Evolutionary conservation across 805 yeast species (phyloP), one percentile per base, ranked within the genome.

Genomic region (Candida easanensis): DNA sequence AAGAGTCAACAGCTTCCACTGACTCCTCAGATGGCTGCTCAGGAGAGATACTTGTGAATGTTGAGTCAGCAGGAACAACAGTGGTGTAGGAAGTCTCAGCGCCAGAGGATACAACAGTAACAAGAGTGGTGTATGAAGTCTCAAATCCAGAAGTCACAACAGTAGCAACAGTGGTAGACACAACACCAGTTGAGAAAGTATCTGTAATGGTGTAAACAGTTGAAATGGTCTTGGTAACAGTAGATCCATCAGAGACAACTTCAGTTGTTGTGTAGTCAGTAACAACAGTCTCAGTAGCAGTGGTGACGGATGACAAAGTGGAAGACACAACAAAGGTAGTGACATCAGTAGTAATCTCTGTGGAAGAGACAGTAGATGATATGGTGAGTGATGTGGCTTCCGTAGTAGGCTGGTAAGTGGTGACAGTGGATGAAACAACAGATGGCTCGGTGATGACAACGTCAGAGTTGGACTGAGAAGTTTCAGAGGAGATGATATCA

Each of bases 21-120:
- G 14, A 8, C 9, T 15, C 18, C n/a, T 32, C 37, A 5, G 16
- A 15, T 34, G 45, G 47, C 27, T 46, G 33, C 19, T 43, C 43
- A 22, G 50, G 47, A 21, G 45, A 34, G 20, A 46, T 37, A 18
- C 41, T 15, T 10, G 38, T 42, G 46, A 42, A 46, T n/a, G 39
- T 11, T 3, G 37, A 34, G 5, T 9, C 18, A 4, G 36, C 20
- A 7, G 35, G 23, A 21, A 39, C 18, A 4, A 22, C 15, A n/a
- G 21, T 19, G n/a, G 25, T 6, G 25, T 23, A 20, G 20, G 38
- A 23, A 15, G 45, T 23, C 32, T 17, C 16, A 14, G 26, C 17
- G 26, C 11, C 26, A 23, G 26, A 23, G 11, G 11, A 8, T 22
- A 16, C 30, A n/a, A 34, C 11, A 9, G 36, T 30, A 26, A 31